Conservation (phyloP, 2,329 filamentous ascomycete genomes). For the Didymella pomorum region DNA sequence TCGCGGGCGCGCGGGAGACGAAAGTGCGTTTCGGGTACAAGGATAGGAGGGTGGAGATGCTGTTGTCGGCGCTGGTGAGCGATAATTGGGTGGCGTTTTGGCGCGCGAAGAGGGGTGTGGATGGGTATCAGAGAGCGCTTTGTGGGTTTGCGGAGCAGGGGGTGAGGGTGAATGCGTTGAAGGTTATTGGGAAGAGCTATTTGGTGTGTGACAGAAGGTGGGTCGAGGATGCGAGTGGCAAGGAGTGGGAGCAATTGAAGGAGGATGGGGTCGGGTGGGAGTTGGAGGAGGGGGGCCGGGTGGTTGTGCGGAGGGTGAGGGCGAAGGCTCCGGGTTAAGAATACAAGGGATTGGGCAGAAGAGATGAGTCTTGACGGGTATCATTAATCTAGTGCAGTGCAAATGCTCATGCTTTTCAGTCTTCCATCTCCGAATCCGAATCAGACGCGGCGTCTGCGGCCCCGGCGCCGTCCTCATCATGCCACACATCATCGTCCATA, state of each 20-base stretch:
- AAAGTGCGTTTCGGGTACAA: conserved; percentile 67
- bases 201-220: conserved; percentile 71
- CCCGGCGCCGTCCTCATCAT: conserved; percentile 54
- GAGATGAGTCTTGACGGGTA: conserved; percentile 35
- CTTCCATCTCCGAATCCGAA: conserved; percentile 58
- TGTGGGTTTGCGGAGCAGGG: conserved; percentile 81
- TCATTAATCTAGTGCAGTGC: conserved; percentile 35
- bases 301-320: conserved; percentile 76
- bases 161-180: conserved; percentile 79
- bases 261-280: conserved; percentile 86
- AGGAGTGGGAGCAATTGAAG: conserved; percentile 75
- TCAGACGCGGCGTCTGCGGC: conserved; percentile 34
- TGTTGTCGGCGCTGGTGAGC: conserved; percentile 74
- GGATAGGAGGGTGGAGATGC: conserved; percentile 72
- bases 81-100: conserved; percentile 87
- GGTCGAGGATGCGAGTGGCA: conserved; percentile 72
- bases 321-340: conserved; percentile 26
- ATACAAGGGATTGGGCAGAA: background rate
- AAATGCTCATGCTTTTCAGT: conserved; percentile 32
- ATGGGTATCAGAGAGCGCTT: conserved; percentile 80
- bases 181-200: conserved; percentile 86
- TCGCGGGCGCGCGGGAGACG: conserved; percentile 75
- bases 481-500: conserved; percentile 61
- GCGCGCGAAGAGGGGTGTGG: conserved; percentile 72
- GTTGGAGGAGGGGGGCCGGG: conserved; percentile 69